Evolutionary conservation across 192 early-diverging fungal genomes (phyloP).

Genomic region (Geosiphon pyriformis): DNA sequence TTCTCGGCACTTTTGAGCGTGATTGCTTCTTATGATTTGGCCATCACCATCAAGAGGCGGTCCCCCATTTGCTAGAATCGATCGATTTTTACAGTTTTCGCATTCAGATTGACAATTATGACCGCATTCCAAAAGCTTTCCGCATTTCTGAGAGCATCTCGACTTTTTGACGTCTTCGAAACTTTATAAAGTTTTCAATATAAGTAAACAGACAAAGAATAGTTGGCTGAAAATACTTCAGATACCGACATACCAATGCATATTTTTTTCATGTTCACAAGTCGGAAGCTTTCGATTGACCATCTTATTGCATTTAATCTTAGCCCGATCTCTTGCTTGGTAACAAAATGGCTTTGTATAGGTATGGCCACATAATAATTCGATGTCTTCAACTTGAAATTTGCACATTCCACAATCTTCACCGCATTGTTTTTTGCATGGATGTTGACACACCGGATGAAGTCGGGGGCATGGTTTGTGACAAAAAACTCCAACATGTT

Average conservation of each 20-base stretch:
- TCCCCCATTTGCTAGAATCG: neutral
- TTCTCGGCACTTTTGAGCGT: slow-evolving; percentile 29
- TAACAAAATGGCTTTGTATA: slow-evolving; percentile 24
- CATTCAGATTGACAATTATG: slow-evolving; percentile 40
- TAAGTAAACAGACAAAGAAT: neutral
- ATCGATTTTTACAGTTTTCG: slow-evolving; percentile 29
- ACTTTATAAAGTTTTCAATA: slow-evolving; percentile 21
- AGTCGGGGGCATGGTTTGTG: slow-evolving; percentile 40
- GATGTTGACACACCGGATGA: slow-evolving; percentile 36
- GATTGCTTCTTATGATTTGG: neutral
- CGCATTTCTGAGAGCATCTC: slow-evolving; percentile 31
- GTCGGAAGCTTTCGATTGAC: slow-evolving; percentile 23
- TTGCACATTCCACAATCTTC: slow-evolving; percentile 43
- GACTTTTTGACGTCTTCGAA: neutral
- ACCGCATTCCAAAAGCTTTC: slow-evolving; percentile 24
- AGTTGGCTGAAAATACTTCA: neutral
- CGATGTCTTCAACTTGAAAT: slow-evolving; percentile 21
- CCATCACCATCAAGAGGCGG: neutral
- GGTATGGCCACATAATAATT: slow-evolving; percentile 28
- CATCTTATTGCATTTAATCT: slow-evolving; percentile 21
- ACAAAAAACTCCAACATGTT: slow-evolving; percentile 41
- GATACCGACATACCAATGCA: slow-evolving; percentile 13
- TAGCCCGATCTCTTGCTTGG: slow-evolving; percentile 16
- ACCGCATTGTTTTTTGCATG: slow-evolving; percentile 40
- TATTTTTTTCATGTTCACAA: slow-evolving; percentile 37